Percentiles rank a stretch among this genome's conserved stretches.
These are phyloP conservation scores for Cynara cardunculus DNA, from an alignment of 129 eudicot genomes.

Conservation along the genomic window DNA sequence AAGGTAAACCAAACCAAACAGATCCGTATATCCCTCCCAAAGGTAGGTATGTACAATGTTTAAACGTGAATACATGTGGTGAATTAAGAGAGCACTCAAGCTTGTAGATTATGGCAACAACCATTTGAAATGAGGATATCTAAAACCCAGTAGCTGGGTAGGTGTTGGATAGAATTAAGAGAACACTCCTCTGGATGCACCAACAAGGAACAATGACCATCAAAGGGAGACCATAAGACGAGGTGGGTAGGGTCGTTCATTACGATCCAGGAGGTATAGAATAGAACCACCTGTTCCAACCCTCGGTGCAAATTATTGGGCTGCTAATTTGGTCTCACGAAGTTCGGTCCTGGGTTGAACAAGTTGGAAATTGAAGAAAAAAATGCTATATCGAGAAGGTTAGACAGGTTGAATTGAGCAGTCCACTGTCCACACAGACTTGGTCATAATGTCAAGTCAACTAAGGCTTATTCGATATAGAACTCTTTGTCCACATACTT, in stretches of 20 bases:
- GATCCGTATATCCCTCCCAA: not conserved
- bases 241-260: not conserved
- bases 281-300: not conserved
- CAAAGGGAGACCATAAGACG: not conserved
- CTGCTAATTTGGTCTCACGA: not conserved
- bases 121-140: not conserved
- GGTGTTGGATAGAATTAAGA: constrained; percentile 1
- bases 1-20: not conserved
- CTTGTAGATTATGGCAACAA: not conserved
- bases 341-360: not conserved
- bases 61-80: not conserved
- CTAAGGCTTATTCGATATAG: not conserved
- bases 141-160: not conserved
- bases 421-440: not conserved
- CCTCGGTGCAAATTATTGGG: not conserved
- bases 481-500: not conserved
- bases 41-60: not conserved
- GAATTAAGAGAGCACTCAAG: constrained; percentile 1
- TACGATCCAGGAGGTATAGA: not conserved
- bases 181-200: not conserved
- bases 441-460: not conserved
- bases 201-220: not conserved
- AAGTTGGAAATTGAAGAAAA: not conserved
- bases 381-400: not conserved
- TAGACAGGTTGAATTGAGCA: not conserved